Evolutionary conservation across 2,329 filamentous ascomycete genomes (phyloP).

Genomic region (Didymella pomorum): DNA sequence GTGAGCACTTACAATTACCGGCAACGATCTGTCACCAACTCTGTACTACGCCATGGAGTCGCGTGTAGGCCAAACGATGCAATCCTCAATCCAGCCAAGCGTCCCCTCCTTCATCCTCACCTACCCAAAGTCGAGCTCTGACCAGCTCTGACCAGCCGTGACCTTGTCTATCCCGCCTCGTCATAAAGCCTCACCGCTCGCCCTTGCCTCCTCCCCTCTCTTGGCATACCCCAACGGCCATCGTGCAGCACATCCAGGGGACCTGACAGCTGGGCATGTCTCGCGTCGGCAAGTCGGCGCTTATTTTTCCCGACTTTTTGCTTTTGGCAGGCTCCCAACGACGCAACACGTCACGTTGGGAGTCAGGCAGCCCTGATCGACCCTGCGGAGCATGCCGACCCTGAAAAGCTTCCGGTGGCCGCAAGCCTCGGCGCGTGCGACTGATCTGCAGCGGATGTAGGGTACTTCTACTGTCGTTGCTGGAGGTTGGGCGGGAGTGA

Average conservation of each 20-base stretch:
- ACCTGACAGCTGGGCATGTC: slow-evolving; percentile 6
- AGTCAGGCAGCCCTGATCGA: no score
- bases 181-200: background rate
- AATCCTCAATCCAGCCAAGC: no score
- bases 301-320: background rate
- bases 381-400: no score
- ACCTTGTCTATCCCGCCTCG: background rate
- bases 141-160: no score
- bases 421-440: background rate
- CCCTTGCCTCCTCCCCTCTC: background rate
- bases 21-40: no score
- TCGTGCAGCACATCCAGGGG: slow-evolving; percentile 1
- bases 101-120: background rate
- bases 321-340: background rate
- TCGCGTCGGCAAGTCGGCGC: background rate
- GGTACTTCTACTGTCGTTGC: background rate
- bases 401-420: no score
- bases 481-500: background rate
- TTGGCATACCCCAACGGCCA: background rate
- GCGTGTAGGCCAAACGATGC: no score
- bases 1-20: no score
- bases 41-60: no score
- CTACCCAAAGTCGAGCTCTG: background rate
- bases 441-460: slow-evolving; percentile 7
- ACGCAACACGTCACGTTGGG: background rate